Conservation (phyloP, 805 yeast genomes). For the Saturnispora diversa region DNA sequence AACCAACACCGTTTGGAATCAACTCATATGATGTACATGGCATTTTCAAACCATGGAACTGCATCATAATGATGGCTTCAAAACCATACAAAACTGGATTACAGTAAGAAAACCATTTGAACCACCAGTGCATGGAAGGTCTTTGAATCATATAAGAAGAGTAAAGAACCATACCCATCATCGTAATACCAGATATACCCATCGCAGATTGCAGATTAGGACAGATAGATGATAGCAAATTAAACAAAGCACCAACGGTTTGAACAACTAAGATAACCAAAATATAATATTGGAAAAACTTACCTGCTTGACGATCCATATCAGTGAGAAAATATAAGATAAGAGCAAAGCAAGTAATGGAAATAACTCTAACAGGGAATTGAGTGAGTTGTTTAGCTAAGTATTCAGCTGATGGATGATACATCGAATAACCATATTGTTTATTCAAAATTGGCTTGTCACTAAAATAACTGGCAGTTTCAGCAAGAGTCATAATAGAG, state of each 20-base stretch:
- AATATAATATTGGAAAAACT: constrained; percentile 32
- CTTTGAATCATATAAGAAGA: constrained; percentile 61
- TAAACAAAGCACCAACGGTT: constrained; percentile 44
- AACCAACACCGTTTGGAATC: constrained; percentile 50
- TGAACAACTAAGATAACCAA: constrained; percentile 25
- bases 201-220: constrained; percentile 48
- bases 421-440: constrained; percentile 55
- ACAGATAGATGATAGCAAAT: constrained; percentile 42
- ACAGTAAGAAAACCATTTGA: constrained; percentile 45
- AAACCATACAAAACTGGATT: constrained; percentile 42
- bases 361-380: constrained; percentile 47
- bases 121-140: constrained; percentile 54
- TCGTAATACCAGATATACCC: constrained; percentile 48
- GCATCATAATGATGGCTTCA: constrained; percentile 49
- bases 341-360: constrained; percentile 40
- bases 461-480: constrained; percentile 50
- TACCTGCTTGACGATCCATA: constrained; percentile 45
- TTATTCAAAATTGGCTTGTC: constrained; percentile 56
- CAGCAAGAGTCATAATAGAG: constrained; percentile 55
- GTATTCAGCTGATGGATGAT: constrained; percentile 61
- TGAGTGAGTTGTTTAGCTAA: constrained; percentile 50
- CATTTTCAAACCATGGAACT: constrained; percentile 48
- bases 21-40: constrained; percentile 35
- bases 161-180: constrained; percentile 47
- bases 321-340: constrained; percentile 45